phyloP scores from a whole-genome alignment of 768 basidiomycete genomes.

The Coprinellus micaceus region DNA sequence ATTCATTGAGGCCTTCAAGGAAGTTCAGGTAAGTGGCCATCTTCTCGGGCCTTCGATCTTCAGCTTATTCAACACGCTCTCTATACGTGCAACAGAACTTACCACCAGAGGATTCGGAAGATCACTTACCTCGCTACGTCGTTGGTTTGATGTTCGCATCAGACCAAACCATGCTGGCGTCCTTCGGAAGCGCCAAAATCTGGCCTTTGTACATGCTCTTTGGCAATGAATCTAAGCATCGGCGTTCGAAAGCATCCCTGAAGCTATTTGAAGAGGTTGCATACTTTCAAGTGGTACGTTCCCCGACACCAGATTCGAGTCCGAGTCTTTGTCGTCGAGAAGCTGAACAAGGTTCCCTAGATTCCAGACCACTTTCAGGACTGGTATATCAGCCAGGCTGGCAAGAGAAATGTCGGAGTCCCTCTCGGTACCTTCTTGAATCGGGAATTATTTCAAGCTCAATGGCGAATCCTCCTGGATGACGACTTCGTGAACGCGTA shows the following conservation, averaged over 20 bases:
- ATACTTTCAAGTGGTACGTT: background rate
- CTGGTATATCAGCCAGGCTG: constrained; percentile 3
- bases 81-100: background rate
- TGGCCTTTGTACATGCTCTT: background rate
- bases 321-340: background rate
- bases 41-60: background rate
- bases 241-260: background rate
- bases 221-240: background rate
- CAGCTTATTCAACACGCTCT: no score
- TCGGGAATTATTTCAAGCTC: constrained; percentile 24
- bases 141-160: constrained; percentile 9
- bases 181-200: background rate
- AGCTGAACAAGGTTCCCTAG: constrained; percentile 8
- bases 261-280: background rate
- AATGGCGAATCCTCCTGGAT: constrained; percentile 21
- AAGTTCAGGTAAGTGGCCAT: background rate
- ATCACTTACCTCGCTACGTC: constrained; percentile 14
- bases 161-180: background rate
- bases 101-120: background rate
- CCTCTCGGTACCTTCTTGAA: background rate
- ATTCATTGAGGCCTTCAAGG: constrained; percentile 15
- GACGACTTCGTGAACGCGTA: constrained; percentile 4
- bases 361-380: constrained; percentile 16
- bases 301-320: no score
- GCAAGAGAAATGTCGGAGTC: background rate